Evolutionary conservation across 2,329 filamentous ascomycete species (phyloP).

Genomic region (Aureobasidium pullulans): DNA sequence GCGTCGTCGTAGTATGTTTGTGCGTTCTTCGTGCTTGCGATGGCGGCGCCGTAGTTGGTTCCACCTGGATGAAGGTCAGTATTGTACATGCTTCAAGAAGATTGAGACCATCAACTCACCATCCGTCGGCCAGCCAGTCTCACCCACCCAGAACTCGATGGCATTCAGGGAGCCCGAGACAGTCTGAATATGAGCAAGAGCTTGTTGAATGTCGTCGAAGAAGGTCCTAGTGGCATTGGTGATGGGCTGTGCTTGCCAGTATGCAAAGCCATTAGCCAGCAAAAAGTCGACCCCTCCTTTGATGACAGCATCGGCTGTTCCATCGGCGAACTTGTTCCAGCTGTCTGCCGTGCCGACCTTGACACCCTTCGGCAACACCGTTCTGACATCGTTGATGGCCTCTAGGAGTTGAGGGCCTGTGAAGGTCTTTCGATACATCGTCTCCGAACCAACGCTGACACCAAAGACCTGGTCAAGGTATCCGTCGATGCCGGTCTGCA

Average conservation of each 20-base stretch:
- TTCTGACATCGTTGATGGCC: conserved; percentile 57
- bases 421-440: conserved; percentile 61
- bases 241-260: conserved; percentile 60
- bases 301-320: conserved; percentile 59
- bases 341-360: conserved; percentile 62
- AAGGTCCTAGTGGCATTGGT: conserved; percentile 54
- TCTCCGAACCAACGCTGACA: conserved; percentile 64
- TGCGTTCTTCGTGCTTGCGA: conserved; percentile 53
- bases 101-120: background rate
- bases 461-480: conserved; percentile 56
- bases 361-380: conserved; percentile 44
- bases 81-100: background rate
- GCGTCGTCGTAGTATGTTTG: conserved; percentile 53
- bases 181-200: conserved; percentile 55
- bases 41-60: conserved; percentile 53
- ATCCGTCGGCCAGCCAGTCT: conserved; percentile 60
- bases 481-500: conserved; percentile 43
- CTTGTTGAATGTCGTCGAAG: conserved; percentile 60
- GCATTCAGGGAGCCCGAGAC: conserved; percentile 46
- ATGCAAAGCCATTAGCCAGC: conserved; percentile 64
- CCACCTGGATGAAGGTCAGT: conserved; percentile 33
- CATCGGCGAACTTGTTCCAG: conserved; percentile 66
- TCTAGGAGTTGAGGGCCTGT: conserved; percentile 51
- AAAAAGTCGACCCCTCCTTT: conserved; percentile 53
- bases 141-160: conserved; percentile 61